Conservation (phyloP, 1,139 yeast species). For the Hyphopichia pseudoburtonii region DNA sequence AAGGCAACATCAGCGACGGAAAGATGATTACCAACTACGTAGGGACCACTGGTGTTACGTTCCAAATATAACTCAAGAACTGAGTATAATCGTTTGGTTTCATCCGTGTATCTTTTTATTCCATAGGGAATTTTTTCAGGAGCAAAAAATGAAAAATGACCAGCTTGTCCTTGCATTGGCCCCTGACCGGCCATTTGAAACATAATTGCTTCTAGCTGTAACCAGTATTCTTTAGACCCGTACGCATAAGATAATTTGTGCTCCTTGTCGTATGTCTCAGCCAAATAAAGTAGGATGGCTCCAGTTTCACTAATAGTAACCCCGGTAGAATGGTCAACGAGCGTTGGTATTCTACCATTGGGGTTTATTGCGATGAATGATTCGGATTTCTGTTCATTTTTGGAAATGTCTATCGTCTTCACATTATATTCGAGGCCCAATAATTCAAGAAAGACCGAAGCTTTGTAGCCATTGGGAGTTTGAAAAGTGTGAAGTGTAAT, state of each 20-base stretch:
- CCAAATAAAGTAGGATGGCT: constrained; percentile 56
- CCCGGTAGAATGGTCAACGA: constrained; percentile 47
- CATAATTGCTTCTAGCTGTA: constrained; percentile 49
- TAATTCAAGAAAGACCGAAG: constrained; percentile 47
- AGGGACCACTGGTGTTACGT: constrained; percentile 39
- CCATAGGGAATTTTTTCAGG: constrained; percentile 52
- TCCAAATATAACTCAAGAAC: constrained; percentile 52
- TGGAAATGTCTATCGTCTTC: constrained; percentile 37
- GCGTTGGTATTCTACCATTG: constrained; percentile 62
- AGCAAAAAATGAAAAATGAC: constrained; percentile 45
- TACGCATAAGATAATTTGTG: constrained; percentile 45
- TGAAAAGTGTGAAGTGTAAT: constrained; percentile 44
- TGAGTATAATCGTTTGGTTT: constrained; percentile 51
- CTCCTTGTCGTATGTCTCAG: constrained; percentile 57
- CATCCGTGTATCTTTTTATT: constrained; percentile 49
- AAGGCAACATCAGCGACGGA: constrained; percentile 54
- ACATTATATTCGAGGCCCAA: constrained; percentile 49
- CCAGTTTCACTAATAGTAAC: constrained; percentile 54
- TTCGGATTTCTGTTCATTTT: constrained; percentile 46
- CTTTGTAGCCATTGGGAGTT: constrained; percentile 62
- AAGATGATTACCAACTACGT: constrained; percentile 57
- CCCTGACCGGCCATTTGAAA: constrained; percentile 63
- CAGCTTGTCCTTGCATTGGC: constrained; percentile 62
- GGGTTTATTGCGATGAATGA: constrained; percentile 59
- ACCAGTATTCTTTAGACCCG: constrained; percentile 49